Base-by-base conservation (phyloP, 2,329 filamentous ascomycete genomes). In the Talaromyces sp. region DNA sequence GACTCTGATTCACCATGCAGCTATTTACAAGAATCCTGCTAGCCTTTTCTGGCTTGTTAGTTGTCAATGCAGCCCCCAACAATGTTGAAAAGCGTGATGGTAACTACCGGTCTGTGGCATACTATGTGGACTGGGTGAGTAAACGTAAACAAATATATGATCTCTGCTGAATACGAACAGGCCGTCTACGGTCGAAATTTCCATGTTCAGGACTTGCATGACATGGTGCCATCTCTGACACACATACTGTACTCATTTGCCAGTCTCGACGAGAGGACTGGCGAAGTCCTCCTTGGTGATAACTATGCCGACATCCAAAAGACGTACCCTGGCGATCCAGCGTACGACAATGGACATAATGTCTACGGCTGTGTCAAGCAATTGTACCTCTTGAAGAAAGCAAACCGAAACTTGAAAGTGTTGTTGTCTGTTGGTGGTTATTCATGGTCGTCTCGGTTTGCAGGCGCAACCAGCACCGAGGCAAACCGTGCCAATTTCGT, bases 241-340 rank as follows among this genome's bases (percentile, higher is more conserved):
- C 94, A 98, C 73, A 80, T 98, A 4, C 86, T 97, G 17, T 97
- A 97, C 72, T 85, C 93, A 17, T 98, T 98, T 79, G 94, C 92
- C 73, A 96, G 97, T 75, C 86, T 97, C 66, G 85, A 87, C 3
- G 84, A 88, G 2, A 91, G 94, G 3, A 87, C 85, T 37, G 94
- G 94, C 59, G 91, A 96, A 78, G 92, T 96, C 77, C 90, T 84
- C 72, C 81, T 91, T 8, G 89, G 86, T 1, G 91, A 95, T 71
- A 78, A 81, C 1, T 93, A 85, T 75, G 84, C 90, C 27, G 91
- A 93, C 61, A 71, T 80, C 1, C 82, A 92, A 62, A 91, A 90
- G 72, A 89, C 87, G 72, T 93, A 91, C 70, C 77, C 86, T 0
- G 80, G 77, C 13, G 91, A 94, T 73, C 89, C 86, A 1, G 80